These are phyloP conservation scores for Tothia fuscella DNA, from an alignment of 2,329 filamentous ascomycete species.

Conservation along the genomic window DNA sequence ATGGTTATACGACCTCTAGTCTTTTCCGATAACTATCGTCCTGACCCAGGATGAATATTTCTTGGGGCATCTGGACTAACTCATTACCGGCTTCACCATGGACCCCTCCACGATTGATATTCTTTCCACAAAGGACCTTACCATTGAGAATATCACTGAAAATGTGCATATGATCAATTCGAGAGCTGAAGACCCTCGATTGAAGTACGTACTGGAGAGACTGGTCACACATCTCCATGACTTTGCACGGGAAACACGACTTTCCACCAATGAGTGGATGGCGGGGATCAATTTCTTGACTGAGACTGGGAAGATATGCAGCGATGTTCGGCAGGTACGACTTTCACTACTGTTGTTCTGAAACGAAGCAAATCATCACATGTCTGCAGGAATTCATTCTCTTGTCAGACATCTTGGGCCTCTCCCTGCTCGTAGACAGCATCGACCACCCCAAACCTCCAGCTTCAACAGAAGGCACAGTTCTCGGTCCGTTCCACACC, in stretches of 20 bases:
- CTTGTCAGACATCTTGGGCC: conserved; percentile 65
- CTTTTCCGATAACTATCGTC: too few species aligned
- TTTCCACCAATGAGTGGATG: conserved; percentile 73
- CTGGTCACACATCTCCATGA: conserved; percentile 70
- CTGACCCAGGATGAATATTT: too few species aligned
- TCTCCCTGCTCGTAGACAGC: conserved; percentile 67
- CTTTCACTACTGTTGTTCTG: background rate
- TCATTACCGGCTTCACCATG: too few species aligned
- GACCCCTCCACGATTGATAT: conserved; percentile 36
- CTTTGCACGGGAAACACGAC: conserved; percentile 65
- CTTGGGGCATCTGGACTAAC: too few species aligned
- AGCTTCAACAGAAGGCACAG: conserved; percentile 60
- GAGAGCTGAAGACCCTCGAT: conserved; percentile 49
- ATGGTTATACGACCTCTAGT: too few species aligned
- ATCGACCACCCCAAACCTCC: conserved; percentile 75
- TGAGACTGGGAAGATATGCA: conserved; percentile 59
- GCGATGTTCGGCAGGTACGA: conserved; percentile 57
- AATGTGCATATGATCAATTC: conserved; percentile 67
- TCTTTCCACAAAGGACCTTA: conserved; percentile 55
- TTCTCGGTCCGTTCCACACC: conserved; percentile 74
- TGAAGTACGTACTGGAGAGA: conserved; percentile 61
- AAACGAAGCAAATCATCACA: background rate
- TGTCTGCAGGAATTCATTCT: conserved; percentile 59
- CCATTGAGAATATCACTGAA: conserved; percentile 68
- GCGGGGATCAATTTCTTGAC: conserved; percentile 59